These are phyloP conservation scores for Elsinoe ampelina DNA, from an alignment of 2,329 filamentous ascomycete species.

Conservation along the genomic window DNA sequence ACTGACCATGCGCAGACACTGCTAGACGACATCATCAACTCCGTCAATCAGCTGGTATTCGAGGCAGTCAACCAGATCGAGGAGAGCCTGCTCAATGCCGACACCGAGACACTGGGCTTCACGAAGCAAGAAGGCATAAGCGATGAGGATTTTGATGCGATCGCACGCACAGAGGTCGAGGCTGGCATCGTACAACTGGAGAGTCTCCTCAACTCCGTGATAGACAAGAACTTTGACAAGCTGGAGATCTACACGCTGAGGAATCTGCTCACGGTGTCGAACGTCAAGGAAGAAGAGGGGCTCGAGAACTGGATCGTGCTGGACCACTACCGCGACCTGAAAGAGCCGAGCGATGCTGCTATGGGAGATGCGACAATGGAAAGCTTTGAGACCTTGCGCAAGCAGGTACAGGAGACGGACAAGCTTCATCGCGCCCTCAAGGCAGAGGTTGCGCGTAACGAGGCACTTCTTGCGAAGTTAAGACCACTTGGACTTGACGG, in stretches of 20 bases:
- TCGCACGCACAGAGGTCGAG: constrained; percentile 64
- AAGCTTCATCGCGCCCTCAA: constrained; percentile 62
- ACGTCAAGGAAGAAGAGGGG: constrained; percentile 29
- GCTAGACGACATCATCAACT: constrained; percentile 97
- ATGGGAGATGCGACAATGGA: constrained; percentile 50
- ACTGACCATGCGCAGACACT: constrained; percentile 53
- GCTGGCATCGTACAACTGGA: constrained; percentile 54
- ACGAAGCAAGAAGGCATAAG: constrained; percentile 37
- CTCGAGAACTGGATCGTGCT: constrained; percentile 69
- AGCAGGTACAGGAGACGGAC: constrained; percentile 68
- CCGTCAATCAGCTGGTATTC: constrained; percentile 86
- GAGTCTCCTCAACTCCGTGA: constrained; percentile 40
- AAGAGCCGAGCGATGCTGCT: background rate
- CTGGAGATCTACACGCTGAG: constrained; percentile 71
- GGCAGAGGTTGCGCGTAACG: constrained; percentile 63
- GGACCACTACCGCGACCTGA: constrained; percentile 66
- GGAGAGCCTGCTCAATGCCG: constrained; percentile 63
- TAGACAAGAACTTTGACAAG: constrained; percentile 44
- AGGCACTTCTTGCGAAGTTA: constrained; percentile 57
- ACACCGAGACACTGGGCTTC: constrained; percentile 76
- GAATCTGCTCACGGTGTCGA: constrained; percentile 50
- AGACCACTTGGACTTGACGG: constrained; percentile 36
- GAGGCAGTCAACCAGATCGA: constrained; percentile 83
- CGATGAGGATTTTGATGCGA: constrained; percentile 32
- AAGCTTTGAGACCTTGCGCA: constrained; percentile 60